These are phyloP conservation scores for Castanea mollissima DNA, from an alignment of 306 rosid genomes.

Conservation along the genomic window DNA sequence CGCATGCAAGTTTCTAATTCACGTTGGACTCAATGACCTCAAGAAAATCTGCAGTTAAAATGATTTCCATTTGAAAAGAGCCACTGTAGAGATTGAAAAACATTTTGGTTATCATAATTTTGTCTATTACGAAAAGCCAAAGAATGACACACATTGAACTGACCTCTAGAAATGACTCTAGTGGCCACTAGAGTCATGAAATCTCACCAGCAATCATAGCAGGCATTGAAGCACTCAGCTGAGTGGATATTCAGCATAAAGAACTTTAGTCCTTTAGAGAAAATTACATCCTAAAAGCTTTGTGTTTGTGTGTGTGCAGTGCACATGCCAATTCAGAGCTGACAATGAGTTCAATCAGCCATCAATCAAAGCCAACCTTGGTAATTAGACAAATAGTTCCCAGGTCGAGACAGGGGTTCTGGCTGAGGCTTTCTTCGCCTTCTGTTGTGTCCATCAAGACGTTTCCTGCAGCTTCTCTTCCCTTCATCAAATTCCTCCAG, in stretches of 20 bases:
- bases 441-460: slow-evolving; percentile 93
- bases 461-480: slow-evolving; percentile 93
- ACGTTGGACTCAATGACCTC: neutral
- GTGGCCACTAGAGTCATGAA: slow-evolving; percentile 8
- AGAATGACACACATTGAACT: neutral
- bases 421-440: slow-evolving; percentile 93
- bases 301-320: neutral
- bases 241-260: neutral
- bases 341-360: slow-evolving; percentile 32
- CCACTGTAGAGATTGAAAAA: neutral
- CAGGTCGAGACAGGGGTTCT: slow-evolving; percentile 50
- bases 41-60: neutral
- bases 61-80: neutral
- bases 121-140: neutral
- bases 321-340: neutral
- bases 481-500: slow-evolving; percentile 95
- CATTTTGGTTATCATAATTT: neutral
- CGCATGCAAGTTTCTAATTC: neutral
- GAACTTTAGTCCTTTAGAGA: neutral
- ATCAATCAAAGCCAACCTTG: slow-evolving; percentile 55
- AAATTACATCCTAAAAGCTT: neutral
- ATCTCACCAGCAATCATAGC: neutral
- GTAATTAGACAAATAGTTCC: slow-evolving; percentile 51
- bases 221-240: neutral
- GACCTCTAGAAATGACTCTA: neutral